Evolutionary conservation across 257 asterid species (phyloP).

Genomic region (Thymus mandschuricus): DNA sequence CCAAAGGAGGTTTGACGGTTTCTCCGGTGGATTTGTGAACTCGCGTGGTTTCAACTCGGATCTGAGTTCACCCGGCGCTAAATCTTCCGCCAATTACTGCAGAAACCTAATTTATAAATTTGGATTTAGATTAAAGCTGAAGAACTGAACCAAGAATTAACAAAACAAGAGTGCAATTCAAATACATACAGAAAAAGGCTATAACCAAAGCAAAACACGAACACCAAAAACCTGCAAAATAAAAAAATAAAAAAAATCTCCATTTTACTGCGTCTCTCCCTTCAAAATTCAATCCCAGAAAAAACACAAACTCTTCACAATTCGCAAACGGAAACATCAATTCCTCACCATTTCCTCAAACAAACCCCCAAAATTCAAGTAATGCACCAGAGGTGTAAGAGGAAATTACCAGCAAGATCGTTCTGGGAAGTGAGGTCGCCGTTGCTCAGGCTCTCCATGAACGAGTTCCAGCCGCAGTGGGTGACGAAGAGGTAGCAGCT

Average conservation of each 20-base stretch:
- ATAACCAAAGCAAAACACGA: not conserved
- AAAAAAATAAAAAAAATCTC: too few relatives aligned
- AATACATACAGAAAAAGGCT: not conserved
- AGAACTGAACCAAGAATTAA: not conserved
- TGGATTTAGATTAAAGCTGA: not conserved
- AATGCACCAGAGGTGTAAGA: not conserved
- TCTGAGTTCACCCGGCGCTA: not conserved
- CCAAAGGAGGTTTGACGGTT: too few relatives aligned
- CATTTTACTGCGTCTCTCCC: not conserved
- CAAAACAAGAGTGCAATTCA: not conserved
- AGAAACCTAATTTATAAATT: constrained; percentile 1
- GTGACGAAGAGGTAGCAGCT: too few relatives aligned
- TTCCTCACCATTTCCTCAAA: not conserved
- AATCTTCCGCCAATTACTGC: constrained; percentile 1
- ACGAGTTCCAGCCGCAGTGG: too few relatives aligned
- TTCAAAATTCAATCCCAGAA: not conserved
- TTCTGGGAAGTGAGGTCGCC: constrained; percentile 70
- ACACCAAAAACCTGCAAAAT: not conserved
- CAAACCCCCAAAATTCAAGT: not conserved
- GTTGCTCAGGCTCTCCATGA: too few relatives aligned
- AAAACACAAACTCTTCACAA: not conserved
- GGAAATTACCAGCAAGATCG: constrained; percentile 74
- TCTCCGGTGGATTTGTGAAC: too few relatives aligned
- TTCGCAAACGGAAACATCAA: not conserved
- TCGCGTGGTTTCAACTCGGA: too few relatives aligned